A percentile compares a stretch with the other conserved stretches of the same genome.
phyloP scores from a whole-genome alignment of 371 early-diverging fungal genomes.

The Parasitella parasitica region DNA sequence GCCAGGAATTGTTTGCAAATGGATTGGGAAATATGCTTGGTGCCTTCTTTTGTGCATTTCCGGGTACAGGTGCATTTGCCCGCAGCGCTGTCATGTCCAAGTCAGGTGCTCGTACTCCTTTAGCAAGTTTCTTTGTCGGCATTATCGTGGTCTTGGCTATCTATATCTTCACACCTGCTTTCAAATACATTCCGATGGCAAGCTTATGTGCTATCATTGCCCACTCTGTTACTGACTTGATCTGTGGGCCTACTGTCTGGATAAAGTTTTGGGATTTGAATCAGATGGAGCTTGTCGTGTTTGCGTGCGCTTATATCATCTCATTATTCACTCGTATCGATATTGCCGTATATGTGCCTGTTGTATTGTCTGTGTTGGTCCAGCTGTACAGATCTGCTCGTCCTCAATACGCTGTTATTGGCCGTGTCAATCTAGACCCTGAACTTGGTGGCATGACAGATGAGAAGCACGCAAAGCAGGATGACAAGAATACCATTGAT shows the following conservation, averaged over 20 bases:
- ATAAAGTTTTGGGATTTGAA: conserved; percentile 38
- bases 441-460: neutral
- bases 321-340: conserved; percentile 68
- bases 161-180: conserved; percentile 76
- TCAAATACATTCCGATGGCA: conserved; percentile 81
- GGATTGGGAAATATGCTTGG: conserved; percentile 80
- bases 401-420: conserved; percentile 47
- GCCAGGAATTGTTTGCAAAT: conserved; percentile 81
- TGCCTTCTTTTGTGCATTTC: conserved; percentile 80
- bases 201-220: conserved; percentile 79
- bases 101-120: conserved; percentile 72
- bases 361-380: conserved; percentile 60
- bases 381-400: conserved; percentile 70
- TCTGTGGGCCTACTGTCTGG: conserved; percentile 55
- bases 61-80: conserved; percentile 86
- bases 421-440: conserved; percentile 23
- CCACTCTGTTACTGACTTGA: conserved; percentile 61
- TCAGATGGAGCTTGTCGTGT: conserved; percentile 38
- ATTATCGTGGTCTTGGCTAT: conserved; percentile 74
- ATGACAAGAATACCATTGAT: neutral
- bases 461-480: neutral
- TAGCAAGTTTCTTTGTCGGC: conserved; percentile 73
- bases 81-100: conserved; percentile 79
- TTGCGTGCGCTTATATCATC: conserved; percentile 45
- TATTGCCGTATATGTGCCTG: conserved; percentile 65